phyloP scores from a whole-genome alignment of 345 rosid species.

The Ailanthus altissimus region DNA sequence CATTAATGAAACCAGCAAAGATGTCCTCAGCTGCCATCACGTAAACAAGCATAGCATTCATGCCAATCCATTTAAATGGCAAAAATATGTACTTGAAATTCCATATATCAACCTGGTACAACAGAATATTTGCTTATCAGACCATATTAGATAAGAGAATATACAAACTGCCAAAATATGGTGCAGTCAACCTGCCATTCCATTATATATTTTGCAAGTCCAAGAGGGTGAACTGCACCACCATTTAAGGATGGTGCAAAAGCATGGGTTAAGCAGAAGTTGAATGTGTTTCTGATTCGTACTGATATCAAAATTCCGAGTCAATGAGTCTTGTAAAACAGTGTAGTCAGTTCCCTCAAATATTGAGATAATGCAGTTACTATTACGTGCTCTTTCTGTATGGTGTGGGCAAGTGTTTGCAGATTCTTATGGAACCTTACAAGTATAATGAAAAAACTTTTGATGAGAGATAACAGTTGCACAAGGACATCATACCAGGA shows the following conservation, averaged over 20 bases:
- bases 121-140: background rate
- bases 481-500: conserved; percentile 45
- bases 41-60: conserved; percentile 93
- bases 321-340: background rate
- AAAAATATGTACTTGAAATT: conserved; percentile 46
- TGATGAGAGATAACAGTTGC: background rate
- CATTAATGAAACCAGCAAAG: conserved; percentile 81
- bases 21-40: conserved; percentile 97
- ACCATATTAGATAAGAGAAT: background rate
- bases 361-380: background rate
- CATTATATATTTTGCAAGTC: too few relatives aligned
- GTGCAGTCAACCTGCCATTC: too few relatives aligned
- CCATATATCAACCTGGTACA: conserved; percentile 65
- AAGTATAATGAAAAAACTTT: background rate
- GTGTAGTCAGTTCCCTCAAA: background rate
- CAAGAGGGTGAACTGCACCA: background rate
- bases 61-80: conserved; percentile 86
- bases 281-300: too few relatives aligned
- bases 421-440: background rate
- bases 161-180: background rate
- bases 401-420: too few relatives aligned
- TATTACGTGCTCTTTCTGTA: background rate
- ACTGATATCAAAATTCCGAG: background rate
- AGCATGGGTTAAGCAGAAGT: background rate
- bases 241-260: background rate